Conservation (phyloP, 768 basidiomycete genomes). For the Serendipita sp. region DNA sequence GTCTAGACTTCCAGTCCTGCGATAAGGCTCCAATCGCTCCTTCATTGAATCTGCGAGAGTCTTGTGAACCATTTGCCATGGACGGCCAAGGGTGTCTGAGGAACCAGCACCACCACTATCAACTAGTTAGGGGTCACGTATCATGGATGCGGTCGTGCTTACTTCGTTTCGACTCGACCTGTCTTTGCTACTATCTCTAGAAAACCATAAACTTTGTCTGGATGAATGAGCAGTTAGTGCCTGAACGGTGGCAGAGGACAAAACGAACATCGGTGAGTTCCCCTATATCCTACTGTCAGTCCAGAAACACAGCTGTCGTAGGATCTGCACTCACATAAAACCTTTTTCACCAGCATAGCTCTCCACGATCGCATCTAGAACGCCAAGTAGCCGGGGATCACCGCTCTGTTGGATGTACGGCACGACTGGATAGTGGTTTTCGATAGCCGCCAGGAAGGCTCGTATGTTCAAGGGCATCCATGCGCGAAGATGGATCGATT, state of each 20-base stretch:
- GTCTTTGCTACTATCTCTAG: not conserved
- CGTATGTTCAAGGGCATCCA: not conserved
- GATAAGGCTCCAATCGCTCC: not conserved
- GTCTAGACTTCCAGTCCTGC: not conserved
- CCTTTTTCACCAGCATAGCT: not conserved
- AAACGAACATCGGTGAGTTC: not conserved
- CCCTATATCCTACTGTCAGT: not conserved
- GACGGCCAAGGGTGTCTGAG: not conserved
- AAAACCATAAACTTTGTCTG: constrained; percentile 3
- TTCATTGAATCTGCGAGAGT: not conserved
- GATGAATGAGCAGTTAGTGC: not conserved
- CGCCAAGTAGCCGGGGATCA: not conserved
- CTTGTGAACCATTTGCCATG: not conserved
- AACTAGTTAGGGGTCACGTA: not conserved
- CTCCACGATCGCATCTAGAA: not conserved
- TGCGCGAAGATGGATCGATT: not conserved
- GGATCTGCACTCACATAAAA: not conserved
- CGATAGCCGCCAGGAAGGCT: not conserved
- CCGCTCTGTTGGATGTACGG: not conserved
- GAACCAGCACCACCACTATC: not conserved
- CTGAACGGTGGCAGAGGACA: not conserved
- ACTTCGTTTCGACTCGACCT: not conserved
- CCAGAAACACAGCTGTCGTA: not conserved
- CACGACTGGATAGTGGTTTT: not conserved
- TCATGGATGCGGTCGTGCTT: not conserved